phyloP scores from a whole-genome alignment of 306 rosid genomes.

The Abrus precatorius region DNA sequence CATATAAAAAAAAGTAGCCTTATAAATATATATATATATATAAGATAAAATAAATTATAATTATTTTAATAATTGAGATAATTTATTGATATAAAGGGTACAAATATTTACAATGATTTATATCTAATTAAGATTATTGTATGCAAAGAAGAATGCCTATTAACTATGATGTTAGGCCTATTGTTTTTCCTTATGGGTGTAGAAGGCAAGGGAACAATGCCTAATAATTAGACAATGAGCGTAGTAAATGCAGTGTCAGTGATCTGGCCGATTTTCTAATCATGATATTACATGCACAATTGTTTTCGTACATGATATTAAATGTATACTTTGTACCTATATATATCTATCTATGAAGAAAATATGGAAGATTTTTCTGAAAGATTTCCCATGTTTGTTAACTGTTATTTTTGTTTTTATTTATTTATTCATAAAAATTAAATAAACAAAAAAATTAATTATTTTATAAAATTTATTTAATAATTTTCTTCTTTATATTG shows the following conservation, averaged over 20 bases:
- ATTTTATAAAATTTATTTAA: too few species aligned
- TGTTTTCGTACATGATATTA: neutral
- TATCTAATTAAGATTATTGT: neutral
- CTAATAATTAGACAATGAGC: conserved; percentile 30
- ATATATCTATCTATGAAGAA: neutral
- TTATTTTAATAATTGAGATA: too few species aligned
- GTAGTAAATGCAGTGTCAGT: conserved; percentile 51
- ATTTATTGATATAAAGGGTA: too few species aligned
- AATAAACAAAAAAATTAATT: too few species aligned
- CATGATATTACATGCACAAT: conserved; percentile 29
- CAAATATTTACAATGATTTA: too few species aligned
- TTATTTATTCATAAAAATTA: too few species aligned
- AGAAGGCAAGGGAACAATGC: conserved; percentile 37
- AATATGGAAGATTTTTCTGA: neutral
- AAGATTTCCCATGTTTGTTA: too few species aligned
- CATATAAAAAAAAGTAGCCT: too few species aligned
- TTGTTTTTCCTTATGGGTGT: conserved; percentile 2
- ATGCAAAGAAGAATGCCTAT: neutral
- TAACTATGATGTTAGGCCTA: neutral
- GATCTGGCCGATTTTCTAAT: conserved; percentile 34
- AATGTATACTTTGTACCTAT: neutral
- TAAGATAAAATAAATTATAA: too few species aligned
- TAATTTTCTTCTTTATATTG: too few species aligned
- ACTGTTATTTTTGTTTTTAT: too few species aligned
- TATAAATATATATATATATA: too few species aligned